Evolutionary conservation across 805 yeast species (phyloP).

Genomic region (Monosporozyma aerobia): DNA sequence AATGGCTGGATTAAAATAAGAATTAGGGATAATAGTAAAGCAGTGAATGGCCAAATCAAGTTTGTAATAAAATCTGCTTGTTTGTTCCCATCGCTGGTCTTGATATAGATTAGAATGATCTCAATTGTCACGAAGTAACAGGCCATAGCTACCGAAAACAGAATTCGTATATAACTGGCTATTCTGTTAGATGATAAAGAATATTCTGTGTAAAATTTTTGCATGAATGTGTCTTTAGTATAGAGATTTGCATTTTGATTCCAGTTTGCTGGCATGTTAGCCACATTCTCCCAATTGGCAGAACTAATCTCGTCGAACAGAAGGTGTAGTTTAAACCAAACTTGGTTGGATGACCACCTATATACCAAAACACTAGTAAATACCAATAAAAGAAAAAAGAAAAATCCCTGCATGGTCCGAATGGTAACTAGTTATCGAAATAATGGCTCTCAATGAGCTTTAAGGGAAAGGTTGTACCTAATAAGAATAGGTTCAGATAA

Average conservation of each 20-base stretch:
- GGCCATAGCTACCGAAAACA: slow-evolving; percentile 23
- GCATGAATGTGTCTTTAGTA: slow-evolving; percentile 13
- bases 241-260: slow-evolving; percentile 7
- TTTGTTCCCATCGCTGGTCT: slow-evolving; percentile 14
- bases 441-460: background rate
- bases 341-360: slow-evolving; percentile 12
- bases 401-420: slow-evolving; percentile 8
- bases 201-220: slow-evolving; percentile 25
- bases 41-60: slow-evolving; percentile 24
- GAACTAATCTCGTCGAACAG: slow-evolving; percentile 19
- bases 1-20: slow-evolving; percentile 26
- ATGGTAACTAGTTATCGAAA: background rate
- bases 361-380: slow-evolving; percentile 7
- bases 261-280: slow-evolving; percentile 6
- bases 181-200: slow-evolving; percentile 22
- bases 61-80: slow-evolving; percentile 16
- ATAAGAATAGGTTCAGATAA: background rate
- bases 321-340: slow-evolving; percentile 17
- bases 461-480: background rate
- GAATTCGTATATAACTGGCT: slow-evolving; percentile 10
- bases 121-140: slow-evolving; percentile 25
- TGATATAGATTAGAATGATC: slow-evolving; percentile 27
- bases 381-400: slow-evolving; percentile 5
- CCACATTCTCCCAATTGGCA: slow-evolving; percentile 3
- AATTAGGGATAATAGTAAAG: slow-evolving; percentile 13